phyloP scores from a whole-genome alignment of 257 asterid genomes.

The Anisodus tanguticus region DNA sequence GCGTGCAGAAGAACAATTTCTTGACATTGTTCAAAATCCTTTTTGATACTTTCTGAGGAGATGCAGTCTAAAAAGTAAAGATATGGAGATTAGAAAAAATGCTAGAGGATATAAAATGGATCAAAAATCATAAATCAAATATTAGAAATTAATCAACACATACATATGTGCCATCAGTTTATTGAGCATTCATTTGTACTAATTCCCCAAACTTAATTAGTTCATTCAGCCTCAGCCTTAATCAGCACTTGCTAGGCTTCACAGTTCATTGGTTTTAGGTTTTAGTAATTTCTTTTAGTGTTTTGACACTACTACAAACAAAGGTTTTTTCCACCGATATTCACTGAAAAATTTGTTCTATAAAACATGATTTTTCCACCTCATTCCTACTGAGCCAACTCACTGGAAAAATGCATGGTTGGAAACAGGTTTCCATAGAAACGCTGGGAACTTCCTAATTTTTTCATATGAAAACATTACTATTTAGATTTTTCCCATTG shows the following conservation, averaged over 20 bases:
- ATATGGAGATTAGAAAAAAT: conserved; percentile 17
- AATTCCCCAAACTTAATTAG: background rate
- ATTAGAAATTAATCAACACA: background rate
- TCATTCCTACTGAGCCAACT: too few relatives aligned
- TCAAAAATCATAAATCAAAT: background rate
- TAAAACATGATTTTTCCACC: too few relatives aligned
- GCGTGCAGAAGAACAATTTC: conserved; percentile 26
- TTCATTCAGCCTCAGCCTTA: background rate
- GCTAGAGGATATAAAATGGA: background rate
- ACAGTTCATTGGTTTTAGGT: background rate
- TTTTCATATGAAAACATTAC: too few relatives aligned
- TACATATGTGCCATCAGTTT: background rate
- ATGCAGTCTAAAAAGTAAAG: conserved; percentile 2
- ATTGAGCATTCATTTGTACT: conserved; percentile 10
- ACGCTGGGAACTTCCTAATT: too few relatives aligned
- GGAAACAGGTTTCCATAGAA: too few relatives aligned
- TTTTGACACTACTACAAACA: background rate
- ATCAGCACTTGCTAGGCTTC: background rate
- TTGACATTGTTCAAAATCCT: background rate
- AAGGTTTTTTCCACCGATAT: too few relatives aligned
- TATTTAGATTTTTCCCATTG: too few relatives aligned
- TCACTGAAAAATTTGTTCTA: too few relatives aligned
- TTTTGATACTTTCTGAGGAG: conserved; percentile 28
- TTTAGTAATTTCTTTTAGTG: background rate
- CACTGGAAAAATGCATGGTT: too few relatives aligned